A percentile compares a stretch with the other conserved stretches of the same genome.
Conservation (phyloP, 2,329 filamentous ascomycete genomes). For the Penicillium sp. region DNA sequence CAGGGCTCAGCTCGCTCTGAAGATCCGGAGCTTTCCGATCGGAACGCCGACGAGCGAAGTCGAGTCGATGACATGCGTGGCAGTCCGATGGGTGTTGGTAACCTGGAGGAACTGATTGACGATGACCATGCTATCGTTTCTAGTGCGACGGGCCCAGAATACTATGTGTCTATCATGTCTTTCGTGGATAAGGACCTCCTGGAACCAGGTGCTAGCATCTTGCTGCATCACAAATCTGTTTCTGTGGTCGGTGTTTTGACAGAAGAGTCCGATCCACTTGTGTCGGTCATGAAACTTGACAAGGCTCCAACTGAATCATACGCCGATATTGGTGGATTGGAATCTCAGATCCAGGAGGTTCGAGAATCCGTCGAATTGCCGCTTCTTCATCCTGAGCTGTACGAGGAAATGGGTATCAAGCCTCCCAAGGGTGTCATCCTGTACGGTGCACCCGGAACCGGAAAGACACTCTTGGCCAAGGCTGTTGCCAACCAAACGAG, state of each 20-base stretch:
- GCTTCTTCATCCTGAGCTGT: constrained; percentile 88
- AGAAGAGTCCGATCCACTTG: constrained; percentile 89
- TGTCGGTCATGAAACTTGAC: constrained; percentile 98
- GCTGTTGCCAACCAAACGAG: constrained; percentile 99
- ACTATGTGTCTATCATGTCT: constrained; percentile 99
- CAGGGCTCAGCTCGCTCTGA: constrained; percentile 51
- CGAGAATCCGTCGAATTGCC: constrained; percentile 94
- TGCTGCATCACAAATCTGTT: constrained; percentile 95
- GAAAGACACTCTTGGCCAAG: constrained; percentile 93
- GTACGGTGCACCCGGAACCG: constrained; percentile 93
- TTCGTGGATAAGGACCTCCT: constrained; percentile 98
- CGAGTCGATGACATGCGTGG: constrained; percentile 98
- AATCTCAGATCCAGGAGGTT: constrained; percentile 94
- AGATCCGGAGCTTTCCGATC: constrained; percentile 71
- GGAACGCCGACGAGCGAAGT: constrained; percentile 89
- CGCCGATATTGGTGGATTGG: constrained; percentile 94
- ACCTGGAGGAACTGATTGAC: constrained; percentile 96
- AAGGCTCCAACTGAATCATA: constrained; percentile 98
- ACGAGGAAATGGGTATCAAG: constrained; percentile 99
- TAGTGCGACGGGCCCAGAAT: constrained; percentile 93
- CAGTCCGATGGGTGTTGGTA: constrained; percentile 97
- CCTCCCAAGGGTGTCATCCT: constrained; percentile 98
- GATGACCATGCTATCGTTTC: constrained; percentile 99
- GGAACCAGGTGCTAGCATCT: constrained; percentile 89
- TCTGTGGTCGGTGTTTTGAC: constrained; percentile 96